Evolutionary conservation across 345 rosid species (phyloP).

Genomic region (Brassica rapa): DNA sequence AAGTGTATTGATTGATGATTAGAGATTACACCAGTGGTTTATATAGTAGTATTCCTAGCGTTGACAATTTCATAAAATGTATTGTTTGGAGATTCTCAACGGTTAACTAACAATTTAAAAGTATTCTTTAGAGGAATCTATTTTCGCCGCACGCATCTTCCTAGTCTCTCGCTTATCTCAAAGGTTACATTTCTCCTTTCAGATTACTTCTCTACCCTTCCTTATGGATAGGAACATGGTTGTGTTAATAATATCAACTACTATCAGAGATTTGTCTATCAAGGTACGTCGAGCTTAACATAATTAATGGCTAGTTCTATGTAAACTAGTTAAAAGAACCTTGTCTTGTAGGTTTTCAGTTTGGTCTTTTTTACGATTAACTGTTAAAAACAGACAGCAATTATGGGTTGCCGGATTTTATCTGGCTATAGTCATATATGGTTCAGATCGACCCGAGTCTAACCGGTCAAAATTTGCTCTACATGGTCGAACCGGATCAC

Average conservation of each 20-base stretch:
- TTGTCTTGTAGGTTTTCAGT: not conserved
- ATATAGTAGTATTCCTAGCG: conserved; percentile 15
- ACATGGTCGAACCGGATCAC: not conserved
- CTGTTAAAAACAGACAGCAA: not conserved
- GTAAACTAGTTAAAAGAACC: not conserved
- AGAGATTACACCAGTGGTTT: not conserved
- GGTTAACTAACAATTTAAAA: conserved; percentile 29
- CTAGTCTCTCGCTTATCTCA: conserved; percentile 26
- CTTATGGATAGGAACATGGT: not conserved
- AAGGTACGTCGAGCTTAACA: not conserved
- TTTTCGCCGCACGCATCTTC: conserved; percentile 39
- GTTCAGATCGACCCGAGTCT: not conserved
- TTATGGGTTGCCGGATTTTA: not conserved
- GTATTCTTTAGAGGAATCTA: conserved; percentile 22
- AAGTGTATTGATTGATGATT: conserved; percentile 15
- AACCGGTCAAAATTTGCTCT: not conserved
- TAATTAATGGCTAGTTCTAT: not conserved
- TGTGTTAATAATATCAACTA: not conserved
- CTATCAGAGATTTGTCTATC: not conserved
- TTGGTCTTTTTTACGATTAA: not conserved
- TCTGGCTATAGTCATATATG: not conserved
- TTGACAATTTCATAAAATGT: conserved; percentile 13
- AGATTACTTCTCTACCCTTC: conserved; percentile 11
- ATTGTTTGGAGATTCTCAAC: conserved; percentile 45
- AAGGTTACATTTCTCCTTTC: conserved; percentile 19